A percentile compares a stretch with the other conserved stretches of the same genome.
Evolutionary conservation across 176 grass and related monocot species (phyloP).

Genomic region (Tillandsia fasciculata): DNA sequence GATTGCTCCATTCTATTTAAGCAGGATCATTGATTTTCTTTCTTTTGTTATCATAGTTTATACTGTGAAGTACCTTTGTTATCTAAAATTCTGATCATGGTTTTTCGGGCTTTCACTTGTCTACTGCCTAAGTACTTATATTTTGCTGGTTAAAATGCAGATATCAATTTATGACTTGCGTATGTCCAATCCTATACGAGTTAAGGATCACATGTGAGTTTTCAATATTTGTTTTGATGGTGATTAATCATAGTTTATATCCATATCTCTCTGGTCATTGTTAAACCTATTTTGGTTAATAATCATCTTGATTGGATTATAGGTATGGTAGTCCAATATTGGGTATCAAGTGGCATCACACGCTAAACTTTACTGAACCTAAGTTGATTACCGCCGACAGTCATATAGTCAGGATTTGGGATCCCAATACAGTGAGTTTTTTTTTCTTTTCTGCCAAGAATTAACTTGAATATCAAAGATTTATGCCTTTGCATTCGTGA

Average conservation of each 20-base stretch:
- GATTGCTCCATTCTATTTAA: not conserved
- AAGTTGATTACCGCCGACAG: slow-evolving; percentile 84
- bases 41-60: not conserved
- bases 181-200: slow-evolving; percentile 69
- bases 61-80: not conserved
- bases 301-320: slow-evolving; percentile 19
- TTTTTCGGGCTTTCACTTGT: too few relatives aligned
- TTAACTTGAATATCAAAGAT: too few relatives aligned
- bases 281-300: slow-evolving; percentile 14
- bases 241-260: not conserved
- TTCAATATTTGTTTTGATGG: too few relatives aligned
- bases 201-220: slow-evolving; percentile 99
- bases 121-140: not conserved
- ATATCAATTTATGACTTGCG: slow-evolving; percentile 84
- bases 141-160: slow-evolving; percentile 37
- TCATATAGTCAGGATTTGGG: slow-evolving; percentile 84
- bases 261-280: not conserved
- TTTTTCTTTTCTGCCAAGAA: not conserved
- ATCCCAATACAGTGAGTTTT: slow-evolving; percentile 86
- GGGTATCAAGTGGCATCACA: slow-evolving; percentile 86
- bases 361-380: slow-evolving; percentile 73
- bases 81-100: too few relatives aligned
- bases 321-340: slow-evolving; percentile 86
- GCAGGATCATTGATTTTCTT: not conserved
- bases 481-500: too few relatives aligned